Evolutionary conservation across 768 basidiomycete genomes (phyloP), one percentile per base, ranked within the genome.

Genomic region (Tricholoma terreum): DNA sequence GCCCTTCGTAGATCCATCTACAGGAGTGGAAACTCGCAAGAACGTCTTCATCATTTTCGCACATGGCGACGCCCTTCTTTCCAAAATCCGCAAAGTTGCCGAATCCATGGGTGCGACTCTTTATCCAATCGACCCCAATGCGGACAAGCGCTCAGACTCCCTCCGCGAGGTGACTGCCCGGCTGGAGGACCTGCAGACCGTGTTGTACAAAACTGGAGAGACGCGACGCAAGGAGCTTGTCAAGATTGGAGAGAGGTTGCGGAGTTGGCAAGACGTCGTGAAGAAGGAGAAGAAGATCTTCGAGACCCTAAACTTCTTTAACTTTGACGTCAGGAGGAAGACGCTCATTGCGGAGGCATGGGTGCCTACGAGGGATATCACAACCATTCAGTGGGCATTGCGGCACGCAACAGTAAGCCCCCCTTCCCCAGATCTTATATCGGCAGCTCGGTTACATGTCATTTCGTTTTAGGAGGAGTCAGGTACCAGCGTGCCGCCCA

Each of bases 31-130:
- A 75, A 90, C 90, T 19, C 85, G 90, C 77, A 99, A 98, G 83
- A 94, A 98, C 65, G 97, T 98, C 38, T 99, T 99, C 78, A 96
- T 99, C 75, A 98, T 99, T 69, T 99, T 99, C 65, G 97, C 97
- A 0, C 95, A 99, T 64, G 97, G 97, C 15, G 87, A 92, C 36
- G 86, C 89, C 17, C 78, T 98, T 19, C 84, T 99, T 27, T 83
- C 92, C 61, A 99, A 98, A 81, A 98, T 99, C 68, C 91, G 95
- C 69, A 98, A 94, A 72, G 91, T 99, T 54, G 90, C 95, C 24
- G 96, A 98, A 74, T 96, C 94, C n/a, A 98, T 98, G 90, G 95
- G 97, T 35, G 97, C 89, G 3, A 98, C 94, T 0, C 77, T 98
- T 55, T 98, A 96, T 74, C 93, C 94, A 36, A 97, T 99, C 68